These are phyloP conservation scores for Lepidium didymum DNA, from an alignment of 345 rosid species.

Conservation along the genomic window DNA sequence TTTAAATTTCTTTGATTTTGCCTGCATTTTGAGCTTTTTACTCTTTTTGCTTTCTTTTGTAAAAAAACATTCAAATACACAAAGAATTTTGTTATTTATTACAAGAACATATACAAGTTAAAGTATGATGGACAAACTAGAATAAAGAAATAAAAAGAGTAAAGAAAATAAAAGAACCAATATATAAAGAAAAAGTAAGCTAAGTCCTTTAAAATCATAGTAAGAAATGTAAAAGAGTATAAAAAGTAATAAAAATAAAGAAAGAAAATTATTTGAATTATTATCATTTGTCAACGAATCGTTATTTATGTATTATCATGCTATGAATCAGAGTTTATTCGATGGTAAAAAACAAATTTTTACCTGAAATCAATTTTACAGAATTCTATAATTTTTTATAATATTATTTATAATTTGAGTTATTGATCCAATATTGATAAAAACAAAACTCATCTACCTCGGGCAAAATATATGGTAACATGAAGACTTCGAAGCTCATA, in stretches of 20 bases:
- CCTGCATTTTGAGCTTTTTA: background rate
- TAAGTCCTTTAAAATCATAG: background rate
- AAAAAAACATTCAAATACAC: background rate
- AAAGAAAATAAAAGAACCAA: slow-evolving; percentile 8
- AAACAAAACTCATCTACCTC: no score
- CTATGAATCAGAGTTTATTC: no score
- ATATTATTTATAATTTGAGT: no score
- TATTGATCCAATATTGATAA: no score
- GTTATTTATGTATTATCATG: no score
- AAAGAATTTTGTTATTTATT: background rate
- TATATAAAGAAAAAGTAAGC: slow-evolving; percentile 8
- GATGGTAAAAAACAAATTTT: no score
- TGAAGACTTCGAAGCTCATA: no score
- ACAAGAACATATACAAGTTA: slow-evolving; percentile 4
- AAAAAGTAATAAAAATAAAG: background rate
- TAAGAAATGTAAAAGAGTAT: background rate
- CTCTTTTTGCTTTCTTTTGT: background rate
- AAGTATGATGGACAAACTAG: background rate
- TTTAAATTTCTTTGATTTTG: slow-evolving; percentile 4
- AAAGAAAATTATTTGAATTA: background rate
- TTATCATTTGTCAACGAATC: background rate
- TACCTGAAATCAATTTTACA: no score
- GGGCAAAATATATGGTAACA: no score
- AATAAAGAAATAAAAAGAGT: slow-evolving; percentile 3
- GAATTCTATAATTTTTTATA: no score